Evolutionary conservation across 2,329 filamentous ascomycete species (phyloP), one percentile per base, ranked within the genome.

Genomic region (Emergomyces pasteurianus): DNA sequence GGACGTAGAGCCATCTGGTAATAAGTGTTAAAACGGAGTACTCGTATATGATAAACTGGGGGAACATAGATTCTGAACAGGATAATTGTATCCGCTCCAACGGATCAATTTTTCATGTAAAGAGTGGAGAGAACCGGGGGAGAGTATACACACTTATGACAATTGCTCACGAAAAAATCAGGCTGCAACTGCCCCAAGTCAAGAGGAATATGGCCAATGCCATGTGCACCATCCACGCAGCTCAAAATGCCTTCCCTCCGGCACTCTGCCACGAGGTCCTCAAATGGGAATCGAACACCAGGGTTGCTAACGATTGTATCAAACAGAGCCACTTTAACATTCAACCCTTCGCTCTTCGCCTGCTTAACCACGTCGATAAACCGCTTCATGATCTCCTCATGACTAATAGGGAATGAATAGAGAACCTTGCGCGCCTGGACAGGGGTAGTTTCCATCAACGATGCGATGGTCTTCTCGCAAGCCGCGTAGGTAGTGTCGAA

Each of bases 121-220:
- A n/a, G n/a, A n/a, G n/a, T n/a, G n/a, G n/a, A n/a, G n/a, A n/a
- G n/a, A n/a, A n/a, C n/a, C n/a, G 21, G 14, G 16, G 12, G 12
- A 49, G 21, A 3, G 3, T 12, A 3, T 0, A 59, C 67, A 58
- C 70, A 76, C 73, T 95, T 95, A 77, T 95, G 89, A 67, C 86
- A 89, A 72, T 96, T 96, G 60, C 81, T 87, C 16, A 92, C 82
- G 69, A 95, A 89, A 75, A 95, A 96, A 73, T 96, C 92, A 0
- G 90, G 86, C 64, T 91, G 83, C 2, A 91, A 75, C 3, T 75
- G 72, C 0, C 70, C 65, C 16, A 96, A 74, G 72, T 95, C 83
- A 8, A 96, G 73, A 0, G 81, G 78, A 8, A 96, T 80, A 73
- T 94, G 87, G 1, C 92, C 92, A 28, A 95, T 76, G 0, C 87